Base-by-base conservation (phyloP, 2,329 filamentous ascomycete species). In the Colletotrichum plurivorum region DNA sequence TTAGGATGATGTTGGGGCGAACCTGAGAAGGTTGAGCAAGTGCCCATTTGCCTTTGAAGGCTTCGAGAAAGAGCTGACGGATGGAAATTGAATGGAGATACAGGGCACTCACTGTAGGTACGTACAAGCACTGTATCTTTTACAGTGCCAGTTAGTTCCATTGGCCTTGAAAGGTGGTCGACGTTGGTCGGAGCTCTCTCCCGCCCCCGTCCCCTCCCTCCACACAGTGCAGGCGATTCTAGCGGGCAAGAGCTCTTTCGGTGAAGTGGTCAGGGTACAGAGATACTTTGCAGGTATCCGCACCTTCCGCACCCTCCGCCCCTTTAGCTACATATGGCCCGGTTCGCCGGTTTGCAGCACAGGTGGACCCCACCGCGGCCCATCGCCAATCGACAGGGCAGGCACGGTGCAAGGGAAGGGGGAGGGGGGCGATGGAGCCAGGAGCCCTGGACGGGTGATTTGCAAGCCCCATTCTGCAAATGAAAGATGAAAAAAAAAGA, bases 311-410 rank as follows among this genome's bases (percentile, higher is more conserved):
- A 16, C 7, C 12, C 13, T 39, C 27, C 9, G 20, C 46, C 60
- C 45, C 60, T 27, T 58, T 68, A 68, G 53, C 60, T 68, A 53
- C 60, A 58, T 64, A 64, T 41, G 60, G 39, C 48, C 53, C 31
- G 43, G 60, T 25, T 53, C n/a, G 25, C 60, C n/a, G 25, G 25
- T 15, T 18, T 36, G 15, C 13, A 15, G 41, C 16, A 36, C 31
- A 36, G 31, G 15, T n/a, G 2, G 13, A n/a, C 46, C 56, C 63
- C 63, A 36, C 36, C 22, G 31, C 52, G 36, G 53, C 25, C 46
- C 27, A 58, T 64, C 31, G 31, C 52, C 22, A 66, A 69, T 59
- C 61, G 54, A 43, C 55, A 54, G 61, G 54, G 31, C 55, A 54
- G 61, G 54, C 51, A 58, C 31, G 49, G 55, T 48, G 27, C 56